Conservation (phyloP, 192 early-diverging fungal genomes). For the Diversispora epigaea region DNA sequence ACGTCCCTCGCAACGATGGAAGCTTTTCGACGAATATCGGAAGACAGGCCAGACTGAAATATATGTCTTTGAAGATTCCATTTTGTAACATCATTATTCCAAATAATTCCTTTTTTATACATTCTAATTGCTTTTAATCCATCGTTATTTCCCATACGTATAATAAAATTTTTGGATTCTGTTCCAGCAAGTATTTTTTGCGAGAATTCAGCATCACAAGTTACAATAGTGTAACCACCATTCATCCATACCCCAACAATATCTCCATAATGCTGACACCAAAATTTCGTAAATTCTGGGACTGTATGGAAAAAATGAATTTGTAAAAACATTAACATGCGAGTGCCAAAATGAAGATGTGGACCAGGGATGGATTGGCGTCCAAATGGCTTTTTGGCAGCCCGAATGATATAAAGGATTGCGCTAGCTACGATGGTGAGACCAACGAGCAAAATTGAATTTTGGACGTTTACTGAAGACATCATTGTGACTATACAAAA, state of each 20-base stretch:
- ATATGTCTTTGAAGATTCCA: neutral
- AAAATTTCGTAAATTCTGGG: neutral
- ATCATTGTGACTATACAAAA: no score
- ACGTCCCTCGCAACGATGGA: neutral
- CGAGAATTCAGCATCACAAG: constrained; percentile 1
- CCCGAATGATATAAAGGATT: no score
- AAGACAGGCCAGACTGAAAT: neutral
- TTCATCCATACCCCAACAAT: neutral
- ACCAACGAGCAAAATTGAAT: no score
- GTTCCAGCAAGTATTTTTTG: neutral
- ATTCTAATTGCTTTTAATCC: constrained; percentile 1
- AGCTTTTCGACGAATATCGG: neutral
- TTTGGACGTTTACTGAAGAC: no score
- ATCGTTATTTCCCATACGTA: neutral
- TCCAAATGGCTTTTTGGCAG: neutral
- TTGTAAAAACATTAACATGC: neutral
- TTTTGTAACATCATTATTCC: neutral
- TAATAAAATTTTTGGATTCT: neutral
- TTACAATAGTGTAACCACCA: neutral
- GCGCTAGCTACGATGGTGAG: no score
- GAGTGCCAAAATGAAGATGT: neutral
- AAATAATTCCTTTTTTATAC: constrained; percentile 1
- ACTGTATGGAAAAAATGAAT: neutral
- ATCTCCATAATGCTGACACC: neutral
- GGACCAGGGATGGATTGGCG: neutral